These are phyloP conservation scores for Exophiala sideris DNA, from an alignment of 2,329 filamentous ascomycete genomes.

Conservation along the genomic window DNA sequence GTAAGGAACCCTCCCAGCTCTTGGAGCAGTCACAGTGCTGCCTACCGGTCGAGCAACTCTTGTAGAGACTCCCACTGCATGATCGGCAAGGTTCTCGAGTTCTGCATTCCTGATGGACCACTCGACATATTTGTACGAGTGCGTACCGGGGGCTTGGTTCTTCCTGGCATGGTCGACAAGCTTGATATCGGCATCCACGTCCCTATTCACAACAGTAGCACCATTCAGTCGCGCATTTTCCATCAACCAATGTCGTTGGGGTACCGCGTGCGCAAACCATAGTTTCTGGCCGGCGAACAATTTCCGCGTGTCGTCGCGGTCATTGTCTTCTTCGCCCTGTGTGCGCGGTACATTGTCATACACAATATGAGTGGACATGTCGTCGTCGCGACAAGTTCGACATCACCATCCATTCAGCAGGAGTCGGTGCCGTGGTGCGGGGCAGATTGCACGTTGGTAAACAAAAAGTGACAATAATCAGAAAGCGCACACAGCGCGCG, in stretches of 20 bases:
- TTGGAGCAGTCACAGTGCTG: conserved; percentile 37
- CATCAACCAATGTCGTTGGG: conserved; percentile 46
- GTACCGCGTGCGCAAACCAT: conserved; percentile 56
- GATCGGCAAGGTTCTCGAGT: conserved; percentile 47
- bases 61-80: conserved; percentile 46
- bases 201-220: conserved; percentile 51
- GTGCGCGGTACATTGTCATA: conserved; percentile 18
- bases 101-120: conserved; percentile 48
- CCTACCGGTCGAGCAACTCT: conserved; percentile 42
- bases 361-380: conserved; percentile 17
- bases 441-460: no score
- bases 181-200: conserved; percentile 56
- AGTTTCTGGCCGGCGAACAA: conserved; percentile 57
- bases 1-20: conserved; percentile 35
- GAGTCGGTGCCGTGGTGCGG: no score
- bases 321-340: conserved; percentile 11
- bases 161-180: conserved; percentile 57
- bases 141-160: conserved; percentile 48
- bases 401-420: not conserved
- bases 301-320: not conserved
- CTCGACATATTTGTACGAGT: conserved; percentile 59
- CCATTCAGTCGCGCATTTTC: conserved; percentile 46
- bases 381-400: not conserved
- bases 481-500: no score
- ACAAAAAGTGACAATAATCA: no score